Evolutionary conservation across 2,329 filamentous ascomycete genomes (phyloP), one percentile per base, ranked within the genome.

Genomic region (Ustulina deusta): DNA sequence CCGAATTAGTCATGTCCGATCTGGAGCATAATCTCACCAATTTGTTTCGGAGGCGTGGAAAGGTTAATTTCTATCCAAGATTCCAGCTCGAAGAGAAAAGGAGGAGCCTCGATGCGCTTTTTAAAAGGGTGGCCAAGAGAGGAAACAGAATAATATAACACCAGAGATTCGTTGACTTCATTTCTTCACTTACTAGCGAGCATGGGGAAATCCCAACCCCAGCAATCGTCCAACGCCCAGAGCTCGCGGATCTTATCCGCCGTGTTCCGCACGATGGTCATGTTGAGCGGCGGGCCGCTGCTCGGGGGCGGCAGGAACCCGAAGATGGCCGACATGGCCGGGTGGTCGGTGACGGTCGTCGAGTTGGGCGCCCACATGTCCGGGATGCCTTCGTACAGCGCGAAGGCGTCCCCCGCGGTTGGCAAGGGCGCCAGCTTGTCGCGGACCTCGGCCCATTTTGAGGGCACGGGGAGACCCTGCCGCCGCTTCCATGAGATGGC

Each of bases 351-450:
- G 0, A 79, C 78, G 1, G 81, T 83, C 13, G 74, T 75, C 34
- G 74, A 77, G 65, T 78, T 76, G 10, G 74, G 63, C 55, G 11
- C 74, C 82, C 81, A 83, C 82, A 83, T 83, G 52, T 77, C 71
- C 7, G 76, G 77, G 17, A 83, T 80, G 0, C 83, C 84, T 73
- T 88, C 84, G 71, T 88, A 89, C 2, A 87, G 81, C 1, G 85
- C 79, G 61, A 88, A 89, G 0, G 86, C 82, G 17, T 79, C 79
- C 55, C 86, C 79, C 2, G 83, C 78, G 1, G 83, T 77, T 0
- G 87, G 86, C 9, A 89, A 79, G 0, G 83, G 82, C 0, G 87
- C 85, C 13, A 90, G 79, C n/a, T 83, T 82, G 11, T 86, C 80
- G 27, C 81, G 79, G 2, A 89, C 85, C 1, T 74, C 75, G 0